Conservation (phyloP, 495 filamentous ascomycete species). For the Filosporella fistucella region DNA sequence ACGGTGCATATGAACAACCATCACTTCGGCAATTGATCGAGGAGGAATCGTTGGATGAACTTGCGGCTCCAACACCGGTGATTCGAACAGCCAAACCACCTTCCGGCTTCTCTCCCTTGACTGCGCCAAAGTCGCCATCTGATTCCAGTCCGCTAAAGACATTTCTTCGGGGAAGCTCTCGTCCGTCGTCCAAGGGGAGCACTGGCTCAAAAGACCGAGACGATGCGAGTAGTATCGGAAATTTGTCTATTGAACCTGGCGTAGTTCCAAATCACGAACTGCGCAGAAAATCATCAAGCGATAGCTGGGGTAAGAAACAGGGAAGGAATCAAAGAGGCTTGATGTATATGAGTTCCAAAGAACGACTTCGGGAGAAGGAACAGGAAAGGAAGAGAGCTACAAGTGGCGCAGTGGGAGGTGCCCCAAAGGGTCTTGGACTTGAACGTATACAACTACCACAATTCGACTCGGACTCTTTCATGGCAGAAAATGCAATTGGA, state of each 20-base stretch:
- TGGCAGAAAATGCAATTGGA: slow-evolving; percentile 46
- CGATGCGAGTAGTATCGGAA: slow-evolving; percentile 55
- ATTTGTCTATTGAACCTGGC: slow-evolving; percentile 51
- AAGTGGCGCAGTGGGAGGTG: slow-evolving; percentile 20
- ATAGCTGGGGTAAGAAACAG: slow-evolving; percentile 50
- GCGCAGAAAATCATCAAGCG: slow-evolving; percentile 40
- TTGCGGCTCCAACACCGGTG: slow-evolving; percentile 73
- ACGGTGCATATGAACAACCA: slow-evolving; percentile 50
- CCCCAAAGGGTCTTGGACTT: slow-evolving; percentile 26
- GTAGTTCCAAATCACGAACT: slow-evolving; percentile 34
- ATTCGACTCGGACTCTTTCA: slow-evolving; percentile 35
- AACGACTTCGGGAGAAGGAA: slow-evolving; percentile 48
- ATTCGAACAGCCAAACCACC: slow-evolving; percentile 84
- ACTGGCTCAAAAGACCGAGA: slow-evolving; percentile 39
- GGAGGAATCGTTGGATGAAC: slow-evolving; percentile 50
- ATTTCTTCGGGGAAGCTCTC: slow-evolving; percentile 35
- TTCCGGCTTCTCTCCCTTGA: slow-evolving; percentile 63
- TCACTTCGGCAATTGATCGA: slow-evolving; percentile 55
- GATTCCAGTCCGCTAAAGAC: slow-evolving; percentile 29
- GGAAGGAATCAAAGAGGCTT: slow-evolving; percentile 44
- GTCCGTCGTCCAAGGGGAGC: slow-evolving; percentile 49
- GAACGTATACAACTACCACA: slow-evolving; percentile 17
- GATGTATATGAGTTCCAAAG: slow-evolving; percentile 59
- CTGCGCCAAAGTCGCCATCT: slow-evolving; percentile 55
- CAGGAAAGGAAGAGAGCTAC: slow-evolving; percentile 44